Evolutionary conservation across 129 eudicot genomes (phyloP).

Genomic region (Ambrosia artemisiifolia): DNA sequence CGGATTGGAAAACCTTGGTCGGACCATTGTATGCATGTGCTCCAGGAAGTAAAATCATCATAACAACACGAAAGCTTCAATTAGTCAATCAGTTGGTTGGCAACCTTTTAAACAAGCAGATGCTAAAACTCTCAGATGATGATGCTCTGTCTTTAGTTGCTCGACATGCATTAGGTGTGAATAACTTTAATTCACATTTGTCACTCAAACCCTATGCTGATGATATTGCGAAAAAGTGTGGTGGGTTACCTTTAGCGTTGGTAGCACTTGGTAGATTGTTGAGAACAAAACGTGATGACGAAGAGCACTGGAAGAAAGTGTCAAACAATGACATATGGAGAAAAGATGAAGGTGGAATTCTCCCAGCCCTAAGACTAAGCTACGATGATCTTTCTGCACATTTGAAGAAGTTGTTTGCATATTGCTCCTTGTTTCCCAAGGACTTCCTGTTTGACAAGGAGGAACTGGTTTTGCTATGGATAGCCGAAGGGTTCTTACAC

Average conservation of each 20-base stretch:
- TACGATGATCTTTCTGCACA: not conserved
- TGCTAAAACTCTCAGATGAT: not conserved
- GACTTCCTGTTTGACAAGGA: no score
- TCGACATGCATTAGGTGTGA: not conserved
- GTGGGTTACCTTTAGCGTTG: not conserved
- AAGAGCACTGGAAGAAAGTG: not conserved
- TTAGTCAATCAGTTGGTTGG: not conserved
- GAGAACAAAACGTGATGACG: not conserved
- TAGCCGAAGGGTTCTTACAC: not conserved
- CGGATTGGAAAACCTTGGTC: not conserved
- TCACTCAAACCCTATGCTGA: not conserved
- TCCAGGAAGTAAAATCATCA: not conserved
- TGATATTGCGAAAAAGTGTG: not conserved
- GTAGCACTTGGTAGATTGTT: not conserved
- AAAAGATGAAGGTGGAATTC: not conserved
- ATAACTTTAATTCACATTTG: constrained; percentile 2
- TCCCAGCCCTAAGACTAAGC: not conserved
- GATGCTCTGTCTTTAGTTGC: not conserved
- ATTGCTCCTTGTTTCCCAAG: no score
- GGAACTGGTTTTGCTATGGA: not conserved
- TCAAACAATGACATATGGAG: not conserved
- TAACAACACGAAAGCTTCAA: not conserved
- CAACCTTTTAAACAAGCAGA: not conserved
- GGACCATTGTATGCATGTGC: not conserved
- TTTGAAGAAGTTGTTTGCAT: not conserved